A percentile compares a stretch with the other conserved stretches of the same genome.
phyloP scores from a whole-genome alignment of 108 stramenopile species.

The Aurantiochytrium sp. region DNA sequence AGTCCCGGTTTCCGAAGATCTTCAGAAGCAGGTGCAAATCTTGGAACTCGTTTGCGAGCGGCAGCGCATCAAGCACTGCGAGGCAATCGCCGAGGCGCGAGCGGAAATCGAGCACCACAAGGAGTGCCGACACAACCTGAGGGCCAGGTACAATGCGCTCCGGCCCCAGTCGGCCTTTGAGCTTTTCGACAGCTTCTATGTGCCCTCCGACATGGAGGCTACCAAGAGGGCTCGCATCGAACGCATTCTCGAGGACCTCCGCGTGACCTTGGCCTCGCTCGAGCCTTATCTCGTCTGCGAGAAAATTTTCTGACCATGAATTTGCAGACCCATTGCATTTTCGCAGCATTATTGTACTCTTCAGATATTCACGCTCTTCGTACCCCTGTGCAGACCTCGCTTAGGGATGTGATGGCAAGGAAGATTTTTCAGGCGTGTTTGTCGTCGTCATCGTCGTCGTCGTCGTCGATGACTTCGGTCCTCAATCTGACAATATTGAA shows the following conservation, averaged over 20 bases:
- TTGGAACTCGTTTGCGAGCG: background rate
- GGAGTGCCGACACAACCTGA: background rate
- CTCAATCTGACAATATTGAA: too few relatives aligned
- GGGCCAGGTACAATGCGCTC: background rate
- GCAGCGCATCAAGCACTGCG: background rate
- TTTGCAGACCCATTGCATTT: too few relatives aligned
- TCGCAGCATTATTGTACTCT: too few relatives aligned
- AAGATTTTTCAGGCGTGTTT: too few relatives aligned
- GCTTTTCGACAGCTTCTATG: background rate
- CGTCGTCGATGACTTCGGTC: too few relatives aligned
- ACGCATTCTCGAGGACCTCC: background rate
- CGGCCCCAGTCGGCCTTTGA: background rate
- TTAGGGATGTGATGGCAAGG: too few relatives aligned
- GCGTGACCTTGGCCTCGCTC: background rate
- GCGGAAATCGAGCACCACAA: background rate
- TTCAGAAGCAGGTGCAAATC: background rate
- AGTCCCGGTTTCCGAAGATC: too few relatives aligned
- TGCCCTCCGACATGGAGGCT: background rate
- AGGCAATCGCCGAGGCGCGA: background rate
- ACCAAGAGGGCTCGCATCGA: background rate
- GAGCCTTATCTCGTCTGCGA: background rate
- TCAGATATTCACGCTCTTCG: too few relatives aligned
- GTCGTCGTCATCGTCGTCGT: too few relatives aligned
- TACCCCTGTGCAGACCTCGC: too few relatives aligned
- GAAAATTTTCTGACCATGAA: too few relatives aligned